phyloP scores from a whole-genome alignment of 352 stramenopile species.

The Pythium dissimile region DNA sequence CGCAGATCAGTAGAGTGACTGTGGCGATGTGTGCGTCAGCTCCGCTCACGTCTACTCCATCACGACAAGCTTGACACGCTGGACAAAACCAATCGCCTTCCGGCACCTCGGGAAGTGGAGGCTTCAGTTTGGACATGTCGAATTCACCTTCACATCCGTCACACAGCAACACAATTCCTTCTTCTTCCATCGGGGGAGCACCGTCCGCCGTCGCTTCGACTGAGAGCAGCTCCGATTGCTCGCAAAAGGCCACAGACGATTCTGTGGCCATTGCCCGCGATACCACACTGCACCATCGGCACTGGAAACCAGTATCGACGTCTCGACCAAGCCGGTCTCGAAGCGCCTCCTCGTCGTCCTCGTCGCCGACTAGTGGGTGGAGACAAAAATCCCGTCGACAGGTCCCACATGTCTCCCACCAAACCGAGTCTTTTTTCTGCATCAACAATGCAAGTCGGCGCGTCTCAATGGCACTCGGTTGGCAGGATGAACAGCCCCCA shows the following conservation, averaged over 20 bases:
- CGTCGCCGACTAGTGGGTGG: slow-evolving; percentile 11
- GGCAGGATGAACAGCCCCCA: too few relatives aligned
- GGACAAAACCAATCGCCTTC: slow-evolving; percentile 53
- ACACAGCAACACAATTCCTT: slow-evolving; percentile 51
- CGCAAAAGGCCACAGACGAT: background rate
- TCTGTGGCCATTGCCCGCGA: background rate
- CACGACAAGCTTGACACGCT: background rate
- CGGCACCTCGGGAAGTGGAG: slow-evolving; percentile 39
- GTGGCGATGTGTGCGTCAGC: slow-evolving; percentile 24
- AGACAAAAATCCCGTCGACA: slow-evolving; percentile 20
- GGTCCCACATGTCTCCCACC: slow-evolving; percentile 19
- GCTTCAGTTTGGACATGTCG: slow-evolving; percentile 43
- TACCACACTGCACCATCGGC: background rate
- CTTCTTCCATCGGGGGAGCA: background rate
- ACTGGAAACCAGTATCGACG: slow-evolving; percentile 9
- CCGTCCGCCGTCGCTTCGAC: background rate
- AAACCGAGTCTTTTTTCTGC: slow-evolving; percentile 6
- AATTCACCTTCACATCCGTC: slow-evolving; percentile 69
- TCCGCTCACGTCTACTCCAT: background rate
- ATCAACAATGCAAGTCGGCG: slow-evolving; percentile 42
- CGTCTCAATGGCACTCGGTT: too few relatives aligned
- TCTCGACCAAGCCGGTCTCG: slow-evolving; percentile 2
- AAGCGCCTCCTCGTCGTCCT: slow-evolving; percentile 4
- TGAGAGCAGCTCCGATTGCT: background rate
- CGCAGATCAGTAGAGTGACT: slow-evolving; percentile 60